Conservation (phyloP, 768 basidiomycete species). For the Chalciporus pseudorubinellus region DNA sequence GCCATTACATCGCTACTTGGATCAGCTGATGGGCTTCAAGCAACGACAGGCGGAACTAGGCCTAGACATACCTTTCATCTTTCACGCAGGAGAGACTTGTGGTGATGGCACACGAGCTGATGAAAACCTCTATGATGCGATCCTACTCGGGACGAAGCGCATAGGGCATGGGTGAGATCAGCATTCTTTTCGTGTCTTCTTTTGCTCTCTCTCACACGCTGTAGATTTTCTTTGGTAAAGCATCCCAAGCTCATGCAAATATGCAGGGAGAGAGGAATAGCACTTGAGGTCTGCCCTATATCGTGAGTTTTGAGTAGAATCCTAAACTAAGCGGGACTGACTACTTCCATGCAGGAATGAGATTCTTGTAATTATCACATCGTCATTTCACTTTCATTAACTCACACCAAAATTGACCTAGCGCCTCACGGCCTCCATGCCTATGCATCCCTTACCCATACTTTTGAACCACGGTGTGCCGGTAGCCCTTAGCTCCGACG, state of each 20-base stretch:
- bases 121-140: slow-evolving; percentile 73
- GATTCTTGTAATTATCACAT: slow-evolving; percentile 50
- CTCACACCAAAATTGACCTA: slow-evolving; percentile 22
- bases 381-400: not conserved
- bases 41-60: slow-evolving; percentile 53
- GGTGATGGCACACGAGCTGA: slow-evolving; percentile 74
- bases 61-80: slow-evolving; percentile 66
- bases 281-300: slow-evolving; percentile 77
- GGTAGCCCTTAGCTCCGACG: slow-evolving; percentile 70
- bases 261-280: slow-evolving; percentile 61
- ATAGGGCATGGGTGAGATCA: slow-evolving; percentile 72
- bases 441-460: slow-evolving; percentile 73
- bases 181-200: not conserved
- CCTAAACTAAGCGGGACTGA: not conserved
- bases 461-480: slow-evolving; percentile 71
- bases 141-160: slow-evolving; percentile 72
- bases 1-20: slow-evolving; percentile 62
- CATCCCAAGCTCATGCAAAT: slow-evolving; percentile 71
- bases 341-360: slow-evolving; percentile 53
- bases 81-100: slow-evolving; percentile 80
- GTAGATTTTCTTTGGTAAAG: slow-evolving; percentile 70
- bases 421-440: slow-evolving; percentile 78
- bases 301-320: slow-evolving; percentile 49
- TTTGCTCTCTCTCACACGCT: not conserved
- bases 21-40: slow-evolving; percentile 58